Evolutionary conservation across 179 eudicot species (phyloP).

Genomic region (Camellia oleifera): DNA sequence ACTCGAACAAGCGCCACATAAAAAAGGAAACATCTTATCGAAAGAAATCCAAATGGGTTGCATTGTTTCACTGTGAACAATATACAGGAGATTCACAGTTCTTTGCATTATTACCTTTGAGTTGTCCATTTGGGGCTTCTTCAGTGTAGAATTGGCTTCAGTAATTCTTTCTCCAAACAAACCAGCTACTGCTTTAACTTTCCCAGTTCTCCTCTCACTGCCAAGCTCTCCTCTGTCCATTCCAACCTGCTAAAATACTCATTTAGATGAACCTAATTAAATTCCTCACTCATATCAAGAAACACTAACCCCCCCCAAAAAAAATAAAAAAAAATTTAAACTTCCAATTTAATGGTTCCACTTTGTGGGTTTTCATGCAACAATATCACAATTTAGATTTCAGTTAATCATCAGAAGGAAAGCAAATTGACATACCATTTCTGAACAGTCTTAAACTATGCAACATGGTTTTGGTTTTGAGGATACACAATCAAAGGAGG

Average conservation of each 20-base stretch:
- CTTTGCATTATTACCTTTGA: conserved; percentile 1
- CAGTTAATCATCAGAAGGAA: background rate
- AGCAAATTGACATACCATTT: background rate
- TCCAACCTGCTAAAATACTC: background rate
- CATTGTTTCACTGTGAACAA: background rate
- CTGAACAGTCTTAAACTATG: background rate
- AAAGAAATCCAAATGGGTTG: background rate
- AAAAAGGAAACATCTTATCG: background rate
- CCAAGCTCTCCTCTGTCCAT: conserved; percentile 29
- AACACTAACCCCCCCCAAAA: no score
- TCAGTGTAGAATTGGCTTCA: conserved; percentile 16
- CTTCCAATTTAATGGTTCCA: background rate
- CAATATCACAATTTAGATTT: background rate
- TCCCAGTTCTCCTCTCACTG: conserved; percentile 20
- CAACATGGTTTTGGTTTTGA: background rate
- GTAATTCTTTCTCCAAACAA: conserved; percentile 36
- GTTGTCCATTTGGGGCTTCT: conserved; percentile 17
- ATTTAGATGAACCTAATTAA: background rate
- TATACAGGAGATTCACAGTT: background rate
- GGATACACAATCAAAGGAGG: background rate
- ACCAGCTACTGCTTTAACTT: conserved; percentile 45
- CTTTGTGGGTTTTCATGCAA: background rate
- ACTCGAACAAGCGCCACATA: background rate
- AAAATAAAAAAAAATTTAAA: no score
- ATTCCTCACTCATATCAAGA: background rate